A percentile compares a stretch with the other conserved stretches of the same genome.
Evolutionary conservation across 371 early-diverging fungal genomes (phyloP).

Genomic region (Chytridium lagenaria): DNA sequence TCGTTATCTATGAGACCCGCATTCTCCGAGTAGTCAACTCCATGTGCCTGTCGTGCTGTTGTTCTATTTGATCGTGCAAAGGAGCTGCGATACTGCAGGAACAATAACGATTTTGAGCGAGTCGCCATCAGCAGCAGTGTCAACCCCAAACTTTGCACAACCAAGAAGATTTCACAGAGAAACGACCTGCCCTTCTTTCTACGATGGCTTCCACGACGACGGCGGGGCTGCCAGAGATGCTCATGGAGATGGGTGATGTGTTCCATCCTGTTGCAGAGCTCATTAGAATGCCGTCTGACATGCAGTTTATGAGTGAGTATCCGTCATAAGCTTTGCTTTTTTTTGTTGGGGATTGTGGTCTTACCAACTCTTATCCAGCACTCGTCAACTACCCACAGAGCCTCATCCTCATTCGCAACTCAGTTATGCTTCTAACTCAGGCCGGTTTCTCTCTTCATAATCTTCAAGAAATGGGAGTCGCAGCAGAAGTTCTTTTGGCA

Average conservation of each 20-base stretch:
- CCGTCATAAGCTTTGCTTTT: too few relatives aligned
- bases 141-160: background rate
- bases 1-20: slow-evolving; percentile 64
- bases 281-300: background rate
- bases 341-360: background rate
- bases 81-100: slow-evolving; percentile 91
- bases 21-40: slow-evolving; percentile 59
- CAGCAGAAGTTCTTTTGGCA: slow-evolving; percentile 6
- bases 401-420: background rate
- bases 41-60: slow-evolving; percentile 7
- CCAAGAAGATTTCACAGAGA: background rate
- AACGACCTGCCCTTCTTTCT: background rate
- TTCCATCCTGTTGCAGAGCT: slow-evolving; percentile 8
- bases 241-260: background rate
- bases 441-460: background rate
- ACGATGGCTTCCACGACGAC: background rate
- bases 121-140: slow-evolving; percentile 63
- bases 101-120: slow-evolving; percentile 87
- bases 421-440: background rate
- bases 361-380: background rate
- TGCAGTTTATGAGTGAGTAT: background rate
- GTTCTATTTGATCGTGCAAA: slow-evolving; percentile 69
- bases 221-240: background rate
- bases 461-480: slow-evolving; percentile 3
- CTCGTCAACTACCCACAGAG: background rate